phyloP scores from a whole-genome alignment of 2,329 filamentous ascomycete genomes.

The Alternaria arbusti region DNA sequence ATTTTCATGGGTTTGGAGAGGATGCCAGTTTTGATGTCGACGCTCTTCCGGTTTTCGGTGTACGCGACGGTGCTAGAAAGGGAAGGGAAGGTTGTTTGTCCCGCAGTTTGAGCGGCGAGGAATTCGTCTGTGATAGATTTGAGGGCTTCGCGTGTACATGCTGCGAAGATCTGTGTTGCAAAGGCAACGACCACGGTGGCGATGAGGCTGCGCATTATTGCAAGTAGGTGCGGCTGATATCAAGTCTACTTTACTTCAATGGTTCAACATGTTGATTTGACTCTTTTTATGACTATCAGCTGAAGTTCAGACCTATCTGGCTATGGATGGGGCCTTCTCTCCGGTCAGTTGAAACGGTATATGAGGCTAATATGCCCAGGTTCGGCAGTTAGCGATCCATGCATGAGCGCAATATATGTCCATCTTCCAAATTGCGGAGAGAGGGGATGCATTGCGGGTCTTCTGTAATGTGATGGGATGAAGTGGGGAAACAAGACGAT shows the following conservation, averaged over 20 bases:
- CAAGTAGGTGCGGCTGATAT: too few relatives aligned
- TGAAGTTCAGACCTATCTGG: not conserved
- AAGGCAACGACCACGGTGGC: constrained; percentile 3
- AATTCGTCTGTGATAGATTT: constrained; percentile 26
- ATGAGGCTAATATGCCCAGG: not conserved
- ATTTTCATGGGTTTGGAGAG: constrained; percentile 33
- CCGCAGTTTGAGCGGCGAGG: constrained; percentile 29
- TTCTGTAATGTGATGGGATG: not conserved
- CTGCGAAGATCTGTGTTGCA: constrained; percentile 16
- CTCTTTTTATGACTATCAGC: not conserved
- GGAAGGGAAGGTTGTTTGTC: constrained; percentile 23
- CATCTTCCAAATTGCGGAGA: not conserved
- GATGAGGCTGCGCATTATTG: constrained; percentile 7
- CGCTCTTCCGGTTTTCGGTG: constrained; percentile 35
- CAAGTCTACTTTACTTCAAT: not conserved
- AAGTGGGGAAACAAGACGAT: not conserved
- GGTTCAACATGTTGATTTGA: not conserved
- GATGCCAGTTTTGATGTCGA: constrained; percentile 24
- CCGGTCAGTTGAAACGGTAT: not conserved
- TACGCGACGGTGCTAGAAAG: constrained; percentile 27
- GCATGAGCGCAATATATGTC: not conserved
- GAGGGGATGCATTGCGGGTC: not conserved
- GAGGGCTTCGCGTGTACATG: constrained; percentile 31
- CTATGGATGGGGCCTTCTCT: not conserved
- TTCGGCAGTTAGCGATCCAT: constrained; percentile 10